Evolutionary conservation across 805 yeast genomes (phyloP), one percentile per base, ranked within the genome.

Genomic region (Wickerhamomyces tratensis): DNA sequence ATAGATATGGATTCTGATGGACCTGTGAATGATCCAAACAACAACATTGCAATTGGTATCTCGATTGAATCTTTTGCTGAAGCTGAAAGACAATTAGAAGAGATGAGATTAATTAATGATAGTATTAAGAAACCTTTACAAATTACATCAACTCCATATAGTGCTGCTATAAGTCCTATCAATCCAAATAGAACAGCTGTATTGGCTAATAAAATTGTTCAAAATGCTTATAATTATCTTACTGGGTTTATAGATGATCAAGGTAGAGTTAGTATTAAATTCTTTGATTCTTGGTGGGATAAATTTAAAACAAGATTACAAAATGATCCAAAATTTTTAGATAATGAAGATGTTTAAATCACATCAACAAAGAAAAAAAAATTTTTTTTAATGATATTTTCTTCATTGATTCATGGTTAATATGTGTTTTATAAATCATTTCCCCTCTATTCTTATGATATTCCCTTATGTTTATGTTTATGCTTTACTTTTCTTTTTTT

Each of bases 281-380:
- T 79, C 37, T 91, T 91, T 54, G 94, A 91, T 57, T 82, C 75
- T 36, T 91, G 98, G 98, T 86, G 98, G 98, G 80, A 74, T 49
- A 89, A 87, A 62, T 91, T 93, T 64, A 85, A 76, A 59, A 63
- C 74, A 7, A 81, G 83, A 55, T 53, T 93, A 45, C 71, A 76
- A 10, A 84, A 82, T 46, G 94, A 91, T 57, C 97, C 96, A 2
- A 77, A 75, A 42, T 89, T 87, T 57, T 62, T 91, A 40, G 86
- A 86, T n/a, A 49, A 44, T 15, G 48, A 51, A 25, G 41, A 27
- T 36, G 9, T 36, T 26, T 15, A 7, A 13, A 13, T 26, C 7
- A 20, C 20, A 20, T 20, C 20, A 20, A n/a, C n/a, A 27, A 27
- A 9, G 6, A 27, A 27, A 27, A 27, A 9, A 27, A 27, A 27